Evolutionary conservation across 2,329 filamentous ascomycete species (phyloP), one percentile per base, ranked within the genome.

Genomic region (Stemphylium lycopersici): DNA sequence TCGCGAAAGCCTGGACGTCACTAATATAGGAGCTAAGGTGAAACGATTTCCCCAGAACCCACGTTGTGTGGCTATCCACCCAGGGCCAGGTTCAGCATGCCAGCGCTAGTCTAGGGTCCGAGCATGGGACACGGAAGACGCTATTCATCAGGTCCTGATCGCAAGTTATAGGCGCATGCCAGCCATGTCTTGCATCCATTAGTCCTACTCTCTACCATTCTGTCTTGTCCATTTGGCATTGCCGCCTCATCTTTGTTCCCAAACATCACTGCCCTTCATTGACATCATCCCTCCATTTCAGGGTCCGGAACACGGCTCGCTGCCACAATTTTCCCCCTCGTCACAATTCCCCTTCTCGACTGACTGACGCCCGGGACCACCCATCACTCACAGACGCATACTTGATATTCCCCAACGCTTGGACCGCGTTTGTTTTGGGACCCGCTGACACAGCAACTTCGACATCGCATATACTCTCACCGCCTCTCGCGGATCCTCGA

Each of bases 11-110:
- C 55, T 55, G 52, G 37, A 57, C 33, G 47, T 55, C 55, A 37
- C 61, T 53, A 56, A 56, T 54, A 51, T 59, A 56, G 50, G 58
- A 65, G 62, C 63, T 62, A 67, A 66, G 42, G 59, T 73, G 71
- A 74, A 73, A 75, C 71, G 53, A 67, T 65, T 72, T 72, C 70
- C 72, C 72, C 69, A 72, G 67, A 69, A 64, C 64, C 67, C 66
- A 69, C 65, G 62, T 68, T 72, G 70, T 70, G 69, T 72, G 68
- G 68, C 68, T 68, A 65, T 65, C 51, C 56, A 61, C 67, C 61
- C 31, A 65, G 63, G 46, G 52, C 58, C 62, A 62, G 67, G 68
- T 68, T 66, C 56, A 66, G 55, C 46, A 62, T 56, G 64, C 69
- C 66, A 61, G 36, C 61, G 60, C 62, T 66, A 72, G 66, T 31